A percentile compares a stretch with the other conserved stretches of the same genome.
phyloP scores from a whole-genome alignment of 73 alveolate genomes.

The Durusdinium trenchii region DNA sequence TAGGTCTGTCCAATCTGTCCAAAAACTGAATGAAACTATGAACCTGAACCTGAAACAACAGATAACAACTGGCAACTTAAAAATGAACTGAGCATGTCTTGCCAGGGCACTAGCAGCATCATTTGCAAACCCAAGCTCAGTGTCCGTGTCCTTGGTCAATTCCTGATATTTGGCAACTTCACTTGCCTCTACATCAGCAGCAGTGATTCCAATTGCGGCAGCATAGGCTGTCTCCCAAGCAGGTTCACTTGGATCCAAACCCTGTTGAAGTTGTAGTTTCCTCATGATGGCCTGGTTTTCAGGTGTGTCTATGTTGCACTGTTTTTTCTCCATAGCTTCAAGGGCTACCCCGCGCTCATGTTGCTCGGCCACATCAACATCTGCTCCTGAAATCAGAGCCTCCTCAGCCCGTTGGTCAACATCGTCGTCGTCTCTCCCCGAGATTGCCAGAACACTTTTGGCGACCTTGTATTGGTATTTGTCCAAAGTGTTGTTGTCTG shows the following conservation, averaged over 20 bases:
- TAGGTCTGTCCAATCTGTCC: too few species aligned
- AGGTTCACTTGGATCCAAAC: conserved; percentile 25
- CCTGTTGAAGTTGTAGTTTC: background rate
- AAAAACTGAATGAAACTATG: too few species aligned
- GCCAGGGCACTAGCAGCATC: too few species aligned
- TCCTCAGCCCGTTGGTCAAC: background rate
- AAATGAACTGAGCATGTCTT: too few species aligned
- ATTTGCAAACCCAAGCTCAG: too few species aligned
- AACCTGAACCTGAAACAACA: too few species aligned
- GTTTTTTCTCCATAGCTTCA: background rate
- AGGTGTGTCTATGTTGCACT: background rate
- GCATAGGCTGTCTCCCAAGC: background rate
- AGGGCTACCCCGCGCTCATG: background rate
- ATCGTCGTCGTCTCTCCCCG: background rate
- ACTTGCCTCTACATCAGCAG: too few species aligned
- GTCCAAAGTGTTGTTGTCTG: background rate
- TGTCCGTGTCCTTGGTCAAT: too few species aligned
- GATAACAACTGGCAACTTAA: too few species aligned
- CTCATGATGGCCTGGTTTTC: background rate
- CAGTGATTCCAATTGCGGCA: background rate
- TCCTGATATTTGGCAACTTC: background rate
- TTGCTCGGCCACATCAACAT: background rate
- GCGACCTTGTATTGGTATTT: background rate
- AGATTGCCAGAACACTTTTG: background rate
- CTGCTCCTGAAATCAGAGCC: background rate